Evolutionary conservation across 129 eudicot species (phyloP).

Genomic region (Chrysanthemum lavandulifolium): DNA sequence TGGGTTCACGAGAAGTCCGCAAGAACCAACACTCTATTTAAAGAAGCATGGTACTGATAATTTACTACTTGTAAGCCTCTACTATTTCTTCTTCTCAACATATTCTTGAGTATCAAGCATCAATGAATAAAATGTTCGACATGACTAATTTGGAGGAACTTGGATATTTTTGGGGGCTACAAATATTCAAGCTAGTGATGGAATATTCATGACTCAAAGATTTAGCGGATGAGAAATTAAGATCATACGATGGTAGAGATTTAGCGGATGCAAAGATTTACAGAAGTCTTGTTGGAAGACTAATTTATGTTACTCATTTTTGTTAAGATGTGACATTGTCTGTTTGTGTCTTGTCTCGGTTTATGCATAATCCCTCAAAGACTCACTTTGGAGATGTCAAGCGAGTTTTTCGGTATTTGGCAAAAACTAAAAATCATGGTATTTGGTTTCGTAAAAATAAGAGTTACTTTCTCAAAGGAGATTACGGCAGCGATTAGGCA

Average conservation of each 20-base stretch:
- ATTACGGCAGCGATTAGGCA: neutral
- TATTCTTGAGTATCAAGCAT: constrained; percentile 6
- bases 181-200: neutral
- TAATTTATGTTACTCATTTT: constrained; percentile 7
- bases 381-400: too few species aligned
- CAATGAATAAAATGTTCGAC: constrained; percentile 9
- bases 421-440: neutral
- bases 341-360: neutral
- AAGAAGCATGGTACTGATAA: neutral
- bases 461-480: neutral
- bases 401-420: neutral
- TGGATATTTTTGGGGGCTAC: neutral
- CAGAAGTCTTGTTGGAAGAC: neutral
- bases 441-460: neutral
- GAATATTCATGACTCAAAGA: constrained; percentile 9
- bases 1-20: neutral
- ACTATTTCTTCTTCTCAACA: neutral
- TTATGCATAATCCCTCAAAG: neutral
- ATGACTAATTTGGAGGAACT: neutral
- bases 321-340: constrained; percentile 1
- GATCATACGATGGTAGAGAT: neutral
- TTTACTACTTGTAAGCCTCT: neutral
- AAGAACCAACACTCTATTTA: neutral
- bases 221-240: neutral
- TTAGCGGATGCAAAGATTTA: neutral